Evolutionary conservation across 768 basidiomycete genomes (phyloP).

Genomic region (Phaeotremella fagi): DNA sequence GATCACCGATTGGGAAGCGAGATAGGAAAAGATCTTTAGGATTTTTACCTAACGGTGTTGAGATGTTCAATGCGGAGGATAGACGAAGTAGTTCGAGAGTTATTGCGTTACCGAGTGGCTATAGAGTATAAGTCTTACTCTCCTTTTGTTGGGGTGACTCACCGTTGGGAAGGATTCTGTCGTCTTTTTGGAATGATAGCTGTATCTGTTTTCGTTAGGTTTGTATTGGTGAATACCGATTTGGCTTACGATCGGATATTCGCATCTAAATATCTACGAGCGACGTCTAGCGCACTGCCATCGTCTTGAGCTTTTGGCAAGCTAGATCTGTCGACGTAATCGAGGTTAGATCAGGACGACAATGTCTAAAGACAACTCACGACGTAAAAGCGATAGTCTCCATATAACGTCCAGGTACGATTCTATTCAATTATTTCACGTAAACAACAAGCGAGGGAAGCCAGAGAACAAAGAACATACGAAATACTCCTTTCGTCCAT

Average conservation of each 20-base stretch:
- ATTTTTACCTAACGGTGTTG: slow-evolving; percentile 62
- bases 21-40: slow-evolving; percentile 65
- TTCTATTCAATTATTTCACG: slow-evolving; percentile 9
- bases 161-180: no score
- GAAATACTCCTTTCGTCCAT: slow-evolving; percentile 72
- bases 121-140: not conserved
- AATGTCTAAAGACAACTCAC: slow-evolving; percentile 49
- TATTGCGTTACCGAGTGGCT: slow-evolving; percentile 28
- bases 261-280: slow-evolving; percentile 49
- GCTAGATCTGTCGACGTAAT: no score
- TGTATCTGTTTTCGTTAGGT: slow-evolving; percentile 12
- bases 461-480: slow-evolving; percentile 55
- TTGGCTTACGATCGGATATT: slow-evolving; percentile 16
- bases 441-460: not conserved
- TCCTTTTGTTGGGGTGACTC: not conserved
- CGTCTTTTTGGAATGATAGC: slow-evolving; percentile 60
- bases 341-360: no score
- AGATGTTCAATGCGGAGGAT: slow-evolving; percentile 54
- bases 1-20: slow-evolving; percentile 51
- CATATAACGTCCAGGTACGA: slow-evolving; percentile 66
- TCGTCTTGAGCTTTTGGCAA: slow-evolving; percentile 5
- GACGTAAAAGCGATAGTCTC: slow-evolving; percentile 68
- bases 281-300: slow-evolving; percentile 51
- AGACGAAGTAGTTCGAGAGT: slow-evolving; percentile 18
- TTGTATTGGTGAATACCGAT: not conserved